Base-by-base conservation (phyloP, 2,329 filamentous ascomycete genomes). In the Penicillium psychrosexuale region DNA sequence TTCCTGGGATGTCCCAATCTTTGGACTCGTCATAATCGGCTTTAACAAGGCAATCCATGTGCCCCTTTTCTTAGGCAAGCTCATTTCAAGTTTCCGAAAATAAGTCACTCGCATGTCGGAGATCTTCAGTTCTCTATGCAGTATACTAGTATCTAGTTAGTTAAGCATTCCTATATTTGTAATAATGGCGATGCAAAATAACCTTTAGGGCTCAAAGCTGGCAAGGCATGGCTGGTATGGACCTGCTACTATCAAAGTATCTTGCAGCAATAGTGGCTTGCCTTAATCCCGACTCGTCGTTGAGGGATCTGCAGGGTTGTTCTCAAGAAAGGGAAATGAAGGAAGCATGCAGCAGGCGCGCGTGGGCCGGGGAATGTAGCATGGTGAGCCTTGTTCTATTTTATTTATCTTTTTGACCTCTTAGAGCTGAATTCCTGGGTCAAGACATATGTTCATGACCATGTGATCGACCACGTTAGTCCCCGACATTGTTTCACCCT, bases 401-500 rank as follows among this genome's bases (percentile, higher is more conserved):
- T 38, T 28, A 22, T 45, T 48, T 22, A 34, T 17, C 38, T 31
- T 24, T 48, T 30, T 30, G 44, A 42, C 27, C n/a, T 19, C 46
- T 47, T 34, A 50, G 24, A 53, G 28, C 47, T 6, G 33, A 38
- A 30, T 40, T 47, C 43, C 50, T 55, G 27, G 36, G 24, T 36
- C 46, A 51, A 42, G 57, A 54, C 50, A 52, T 24, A 24, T 24
- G 22, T 24, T 24, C 22, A 24, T 49, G 42, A 58, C 52, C 62
- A 65, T 65, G 62, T 61, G 62, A 65, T 60, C 57, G 47, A 54
- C 61, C 61, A 65, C 62, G 62, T 63, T 65, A 49, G 51, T 47
- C 51, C 37, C 61, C 59, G 58, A 57, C 55, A 47, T 56, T 60
- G 61, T 63, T 64, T 62, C 61, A 63, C 31, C 40, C 40, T 48